Evolutionary conservation across 495 filamentous ascomycete species (phyloP).

Genomic region (Thermothielavioides terrestris): DNA sequence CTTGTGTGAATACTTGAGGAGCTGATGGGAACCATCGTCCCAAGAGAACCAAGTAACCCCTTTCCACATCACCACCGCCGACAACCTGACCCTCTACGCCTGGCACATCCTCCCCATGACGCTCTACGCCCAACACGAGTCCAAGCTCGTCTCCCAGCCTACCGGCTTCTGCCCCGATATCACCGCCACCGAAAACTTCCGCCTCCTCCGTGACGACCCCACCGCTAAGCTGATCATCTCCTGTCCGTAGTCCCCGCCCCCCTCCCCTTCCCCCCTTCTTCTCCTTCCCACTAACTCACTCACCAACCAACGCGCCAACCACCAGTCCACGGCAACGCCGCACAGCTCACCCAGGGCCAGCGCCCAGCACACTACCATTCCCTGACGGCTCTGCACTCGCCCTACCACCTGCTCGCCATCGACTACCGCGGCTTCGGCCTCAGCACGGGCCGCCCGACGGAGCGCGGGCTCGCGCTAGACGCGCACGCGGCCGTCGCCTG

Average conservation of each 20-base stretch:
- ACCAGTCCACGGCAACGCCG: conserved; percentile 48
- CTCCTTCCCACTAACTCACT: not conserved
- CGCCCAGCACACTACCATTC: conserved; percentile 55
- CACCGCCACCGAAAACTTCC: conserved; percentile 47
- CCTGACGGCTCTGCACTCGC: conserved; percentile 49
- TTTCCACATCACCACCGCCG: conserved; percentile 51
- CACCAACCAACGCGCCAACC: not conserved
- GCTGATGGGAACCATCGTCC: too few species aligned
- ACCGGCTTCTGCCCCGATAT: conserved; percentile 46
- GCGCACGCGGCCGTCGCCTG: conserved; percentile 62
- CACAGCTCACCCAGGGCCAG: conserved; percentile 55
- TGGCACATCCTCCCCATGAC: conserved; percentile 68
- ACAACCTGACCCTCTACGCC: conserved; percentile 52
- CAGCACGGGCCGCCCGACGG: conserved; percentile 70
- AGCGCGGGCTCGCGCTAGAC: conserved; percentile 74
- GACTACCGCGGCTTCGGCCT: conserved; percentile 89
- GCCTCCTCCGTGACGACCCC: conserved; percentile 54
- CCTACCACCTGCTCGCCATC: conserved; percentile 54
- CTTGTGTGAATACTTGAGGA: too few species aligned
- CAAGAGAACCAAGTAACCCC: conserved; percentile 59
- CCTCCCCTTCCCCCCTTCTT: conserved; percentile 1
- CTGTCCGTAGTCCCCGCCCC: conserved; percentile 24
- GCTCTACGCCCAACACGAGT: conserved; percentile 50
- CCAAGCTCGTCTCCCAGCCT: conserved; percentile 40
- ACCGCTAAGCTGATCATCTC: conserved; percentile 52